A percentile compares a stretch with the other conserved stretches of the same genome.
phyloP scores from a whole-genome alignment of 208 protist species.

The Acanthamoeba polyphaga region DNA sequence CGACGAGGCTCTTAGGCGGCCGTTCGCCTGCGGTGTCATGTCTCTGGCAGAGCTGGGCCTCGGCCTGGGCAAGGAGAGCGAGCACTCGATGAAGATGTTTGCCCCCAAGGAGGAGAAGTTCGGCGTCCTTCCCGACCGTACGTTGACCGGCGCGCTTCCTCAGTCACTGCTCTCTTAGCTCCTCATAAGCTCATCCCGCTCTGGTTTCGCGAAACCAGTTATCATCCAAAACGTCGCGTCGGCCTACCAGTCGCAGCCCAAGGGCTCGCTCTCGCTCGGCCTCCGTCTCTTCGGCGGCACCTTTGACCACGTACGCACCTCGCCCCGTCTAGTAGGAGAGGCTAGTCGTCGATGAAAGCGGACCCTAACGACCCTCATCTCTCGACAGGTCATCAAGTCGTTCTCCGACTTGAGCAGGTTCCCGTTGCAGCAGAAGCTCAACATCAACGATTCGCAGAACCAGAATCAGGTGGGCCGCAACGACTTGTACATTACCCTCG shows the following conservation, averaged over 20 bases:
- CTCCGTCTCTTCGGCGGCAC: conserved; percentile 49
- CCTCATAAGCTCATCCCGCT: not conserved
- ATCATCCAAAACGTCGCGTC: conserved; percentile 69
- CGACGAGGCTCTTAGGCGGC: conserved; percentile 33
- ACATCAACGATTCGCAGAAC: conserved; percentile 15
- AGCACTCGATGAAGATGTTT: conserved; percentile 67
- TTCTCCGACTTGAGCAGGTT: conserved; percentile 29
- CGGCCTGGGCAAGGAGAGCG: conserved; percentile 56
- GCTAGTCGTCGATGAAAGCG: too few species aligned
- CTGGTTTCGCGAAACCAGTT: not conserved
- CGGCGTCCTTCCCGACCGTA: conserved; percentile 63
- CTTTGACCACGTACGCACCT: conserved; percentile 38
- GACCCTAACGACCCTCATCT: too few species aligned
- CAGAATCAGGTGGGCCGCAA: not conserved
- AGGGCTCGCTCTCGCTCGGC: conserved; percentile 37
- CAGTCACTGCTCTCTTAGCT: not conserved
- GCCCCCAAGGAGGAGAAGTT: conserved; percentile 73
- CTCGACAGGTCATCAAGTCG: conserved; percentile 49
- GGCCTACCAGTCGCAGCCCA: conserved; percentile 53
- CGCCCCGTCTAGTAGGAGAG: too few species aligned
- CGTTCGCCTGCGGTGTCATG: conserved; percentile 66
- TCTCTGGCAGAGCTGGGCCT: conserved; percentile 19
- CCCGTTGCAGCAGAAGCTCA: conserved; percentile 67
- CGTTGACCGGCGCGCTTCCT: not conserved
- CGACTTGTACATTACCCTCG: conserved; percentile 71